These are phyloP conservation scores for Ploettnerulaceae sp. DNA, from an alignment of 2,329 filamentous ascomycete species.

Conservation along the genomic window DNA sequence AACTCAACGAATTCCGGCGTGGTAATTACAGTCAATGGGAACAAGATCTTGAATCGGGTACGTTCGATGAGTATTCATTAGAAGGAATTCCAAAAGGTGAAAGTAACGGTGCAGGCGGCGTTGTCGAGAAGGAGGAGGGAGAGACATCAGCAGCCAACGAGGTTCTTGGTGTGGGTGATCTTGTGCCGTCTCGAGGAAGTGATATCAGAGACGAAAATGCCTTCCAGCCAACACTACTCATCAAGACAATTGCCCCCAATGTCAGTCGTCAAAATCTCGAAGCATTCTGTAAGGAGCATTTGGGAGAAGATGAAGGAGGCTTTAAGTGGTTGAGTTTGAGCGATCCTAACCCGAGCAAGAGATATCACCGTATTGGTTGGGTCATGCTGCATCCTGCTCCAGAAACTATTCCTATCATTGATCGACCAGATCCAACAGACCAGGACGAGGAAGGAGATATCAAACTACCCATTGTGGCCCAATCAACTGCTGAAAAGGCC, in stretches of 20 bases:
- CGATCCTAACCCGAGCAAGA: slow-evolving; percentile 93
- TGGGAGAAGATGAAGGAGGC: slow-evolving; percentile 84
- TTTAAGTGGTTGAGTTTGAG: slow-evolving; percentile 96
- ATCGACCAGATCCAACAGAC: slow-evolving; percentile 66
- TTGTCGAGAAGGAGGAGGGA: slow-evolving; percentile 91
- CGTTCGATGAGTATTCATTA: slow-evolving; percentile 90
- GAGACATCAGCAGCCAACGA: slow-evolving; percentile 89
- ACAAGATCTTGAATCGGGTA: slow-evolving; percentile 74
- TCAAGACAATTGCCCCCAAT: slow-evolving; percentile 96
- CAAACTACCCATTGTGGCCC: slow-evolving; percentile 39
- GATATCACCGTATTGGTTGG: slow-evolving; percentile 97
- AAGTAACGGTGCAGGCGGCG: slow-evolving; percentile 77
- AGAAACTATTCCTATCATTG: slow-evolving; percentile 59
- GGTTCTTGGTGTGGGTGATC: slow-evolving; percentile 84
- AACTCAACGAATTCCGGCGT: slow-evolving; percentile 75
- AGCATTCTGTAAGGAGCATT: slow-evolving; percentile 87
- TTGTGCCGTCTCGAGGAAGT: slow-evolving; percentile 76
- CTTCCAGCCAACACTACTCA: slow-evolving; percentile 85
- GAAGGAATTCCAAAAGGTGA: slow-evolving; percentile 93
- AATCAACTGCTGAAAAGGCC: slow-evolving; percentile 73
- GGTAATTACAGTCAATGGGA: slow-evolving; percentile 83
- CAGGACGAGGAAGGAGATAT: slow-evolving; percentile 57
- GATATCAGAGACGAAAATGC: slow-evolving; percentile 87
- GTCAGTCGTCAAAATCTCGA: slow-evolving; percentile 93
- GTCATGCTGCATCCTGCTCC: slow-evolving; percentile 85